Evolutionary conservation across 768 basidiomycete genomes (phyloP), one percentile per base, ranked within the genome.

Genomic region (Plicaturopsis crispa): DNA sequence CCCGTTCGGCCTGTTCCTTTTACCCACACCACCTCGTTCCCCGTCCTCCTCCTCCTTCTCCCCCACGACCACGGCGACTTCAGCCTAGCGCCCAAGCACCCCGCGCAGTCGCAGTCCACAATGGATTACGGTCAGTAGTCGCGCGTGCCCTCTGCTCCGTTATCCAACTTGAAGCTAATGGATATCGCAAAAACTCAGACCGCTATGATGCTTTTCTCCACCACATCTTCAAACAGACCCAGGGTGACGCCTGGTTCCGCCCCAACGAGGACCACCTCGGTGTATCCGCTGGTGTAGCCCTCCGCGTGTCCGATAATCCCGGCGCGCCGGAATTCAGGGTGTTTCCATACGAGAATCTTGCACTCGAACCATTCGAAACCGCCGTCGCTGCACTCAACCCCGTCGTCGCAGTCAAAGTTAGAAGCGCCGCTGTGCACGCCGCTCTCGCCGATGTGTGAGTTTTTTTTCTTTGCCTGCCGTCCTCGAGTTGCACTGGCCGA

Each of bases 321-420:
- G 36, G 65, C 73, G 8, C 77, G 78, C 28, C 68, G n/a, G n/a
- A 73, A 39, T 89, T 84, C 57, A 75, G 89, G 19, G 77, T 84
- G 24, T 92, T 89, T 52, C 89, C 89, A 4, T 88, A 89, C 48
- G 84, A 90, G 55, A 88, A 88, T 54, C 70, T 67, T n/a, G 80
- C 70, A 50, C 70, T 92, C 24, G 78, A 70, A 6, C 84, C 86
- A 6, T 92, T 92, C 48, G 88, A 90, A 60, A 79, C 77, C 4
- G 87, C 88, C 4, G 70, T 91, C 23, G 69, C 75, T 14, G 53
- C 57, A 22, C 65, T 93, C 43, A 92, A 92, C 47, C 87, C 90
- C 4, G 78, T 87, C 16, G 84, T 91, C 37, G 84, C 84, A 0
- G 81, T 89, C 50, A 89, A 90, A 57, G 63, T 85, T 24, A 72